Conservation (phyloP, 177 flowering plant species). For the Telopea speciosissima region DNA sequence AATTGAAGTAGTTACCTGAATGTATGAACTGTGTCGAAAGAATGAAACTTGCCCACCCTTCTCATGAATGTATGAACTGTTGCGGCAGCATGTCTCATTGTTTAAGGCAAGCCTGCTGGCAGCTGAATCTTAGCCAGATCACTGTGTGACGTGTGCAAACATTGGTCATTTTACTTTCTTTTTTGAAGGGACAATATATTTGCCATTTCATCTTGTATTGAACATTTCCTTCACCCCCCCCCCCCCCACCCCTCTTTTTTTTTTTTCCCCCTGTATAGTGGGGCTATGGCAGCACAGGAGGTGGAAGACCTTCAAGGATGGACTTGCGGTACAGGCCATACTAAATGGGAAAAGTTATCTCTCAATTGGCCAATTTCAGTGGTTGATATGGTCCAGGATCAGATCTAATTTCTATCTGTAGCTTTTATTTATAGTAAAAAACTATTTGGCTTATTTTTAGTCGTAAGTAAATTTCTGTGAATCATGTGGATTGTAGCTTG, state of each 20-base stretch:
- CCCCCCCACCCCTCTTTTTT: too few relatives aligned
- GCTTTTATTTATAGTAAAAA: not conserved
- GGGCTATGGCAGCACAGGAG: conserved; percentile 50
- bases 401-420: not conserved
- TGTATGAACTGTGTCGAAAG: too few relatives aligned
- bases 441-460: too few relatives aligned
- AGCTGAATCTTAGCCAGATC: not conserved
- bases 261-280: conserved; percentile 37
- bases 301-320: conserved; percentile 50
- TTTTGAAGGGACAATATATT: too few relatives aligned
- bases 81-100: not conserved
- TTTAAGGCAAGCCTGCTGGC: not conserved
- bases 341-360: conserved; percentile 12
- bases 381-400: not conserved
- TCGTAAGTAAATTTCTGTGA: not conserved
- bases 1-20: too few relatives aligned
- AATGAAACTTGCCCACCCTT: too few relatives aligned
- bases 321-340: conserved; percentile 78
- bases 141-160: too few relatives aligned
- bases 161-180: too few relatives aligned
- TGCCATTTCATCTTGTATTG: too few relatives aligned
- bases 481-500: not conserved
- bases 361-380: not conserved
- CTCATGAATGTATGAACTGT: too few relatives aligned
- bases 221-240: too few relatives aligned